Conservation (phyloP, 23 red algal genomes). For the Gracilaria caudata region DNA sequence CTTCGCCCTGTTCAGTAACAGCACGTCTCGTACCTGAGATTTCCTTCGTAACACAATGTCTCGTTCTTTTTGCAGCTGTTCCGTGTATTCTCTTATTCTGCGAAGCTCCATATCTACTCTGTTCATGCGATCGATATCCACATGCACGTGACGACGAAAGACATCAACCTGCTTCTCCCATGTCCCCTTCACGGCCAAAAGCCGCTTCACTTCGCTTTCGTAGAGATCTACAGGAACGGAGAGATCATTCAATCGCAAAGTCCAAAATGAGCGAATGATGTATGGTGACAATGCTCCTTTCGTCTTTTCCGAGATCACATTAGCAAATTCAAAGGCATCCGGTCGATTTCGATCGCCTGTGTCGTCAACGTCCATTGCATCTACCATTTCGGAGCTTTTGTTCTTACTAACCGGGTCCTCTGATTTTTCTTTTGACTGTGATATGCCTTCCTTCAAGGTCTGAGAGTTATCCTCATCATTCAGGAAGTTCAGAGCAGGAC, state of each 20-base stretch:
- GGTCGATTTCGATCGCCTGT: not conserved
- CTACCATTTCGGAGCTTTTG: not conserved
- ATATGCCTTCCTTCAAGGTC: not conserved
- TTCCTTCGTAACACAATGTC: not conserved
- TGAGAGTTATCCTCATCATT: not conserved
- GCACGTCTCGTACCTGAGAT: not conserved
- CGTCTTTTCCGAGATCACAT: conserved; percentile 27
- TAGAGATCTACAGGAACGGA: conserved; percentile 37
- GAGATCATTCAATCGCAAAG: conserved; percentile 51
- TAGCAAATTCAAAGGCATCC: conserved; percentile 22
- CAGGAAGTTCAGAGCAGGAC: conserved; percentile 31
- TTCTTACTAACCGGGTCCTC: not conserved
- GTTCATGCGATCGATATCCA: conserved; percentile 16
- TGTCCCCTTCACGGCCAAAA: conserved; percentile 6
- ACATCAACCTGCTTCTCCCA: conserved; percentile 59
- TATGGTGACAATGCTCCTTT: conserved; percentile 17
- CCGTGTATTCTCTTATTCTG: conserved; percentile 34
- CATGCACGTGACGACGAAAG: conserved; percentile 27
- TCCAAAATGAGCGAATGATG: conserved; percentile 55
- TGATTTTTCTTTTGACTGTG: not conserved
- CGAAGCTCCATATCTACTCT: conserved; percentile 40
- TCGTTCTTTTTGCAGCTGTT: conserved; percentile 22
- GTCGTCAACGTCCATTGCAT: not conserved
- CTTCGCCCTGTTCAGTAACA: not conserved
- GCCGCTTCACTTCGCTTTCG: conserved; percentile 25